Percentiles rank a stretch among this genome's conserved stretches.
Evolutionary conservation across 1,284 basidiomycete genomes (phyloP).

Genomic region (Naganishia liquefaciens): DNA sequence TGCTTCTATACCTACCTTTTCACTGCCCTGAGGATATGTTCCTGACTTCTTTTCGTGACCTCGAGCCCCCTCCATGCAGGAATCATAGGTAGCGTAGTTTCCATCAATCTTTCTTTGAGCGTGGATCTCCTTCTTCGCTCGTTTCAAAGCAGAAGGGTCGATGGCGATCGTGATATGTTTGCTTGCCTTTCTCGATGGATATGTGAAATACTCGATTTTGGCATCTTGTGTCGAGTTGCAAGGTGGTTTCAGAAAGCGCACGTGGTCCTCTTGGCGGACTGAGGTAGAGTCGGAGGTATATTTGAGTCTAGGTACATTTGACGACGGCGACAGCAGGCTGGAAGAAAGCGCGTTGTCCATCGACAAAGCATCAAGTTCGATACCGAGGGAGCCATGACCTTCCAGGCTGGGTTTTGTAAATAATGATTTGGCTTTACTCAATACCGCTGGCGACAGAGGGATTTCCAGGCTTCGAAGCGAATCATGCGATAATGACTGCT

Average conservation of each 20-base stretch:
- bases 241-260: not conserved
- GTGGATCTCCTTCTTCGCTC: constrained; percentile 17
- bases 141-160: constrained; percentile 4
- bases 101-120: constrained; percentile 5
- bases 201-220: constrained; percentile 19
- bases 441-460: not conserved
- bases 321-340: constrained; percentile 4
- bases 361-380: constrained; percentile 1
- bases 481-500: not conserved
- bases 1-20: constrained; percentile 34
- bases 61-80: constrained; percentile 49
- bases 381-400: not conserved
- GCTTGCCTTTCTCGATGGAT: constrained; percentile 16
- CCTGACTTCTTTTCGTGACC: constrained; percentile 48
- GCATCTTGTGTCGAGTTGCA: not conserved
- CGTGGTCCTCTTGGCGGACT: not conserved
- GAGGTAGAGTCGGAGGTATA: not conserved
- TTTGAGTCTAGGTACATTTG: constrained; percentile 1
- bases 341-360: constrained; percentile 4
- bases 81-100: constrained; percentile 40
- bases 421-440: constrained; percentile 15
- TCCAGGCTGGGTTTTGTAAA: constrained; percentile 7
- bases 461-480: constrained; percentile 7
- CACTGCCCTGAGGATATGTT: constrained; percentile 43
- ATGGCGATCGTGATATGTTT: constrained; percentile 25